Evolutionary conservation across 140 eudicot genomes (phyloP).

Genomic region (Cichorium intybus): DNA sequence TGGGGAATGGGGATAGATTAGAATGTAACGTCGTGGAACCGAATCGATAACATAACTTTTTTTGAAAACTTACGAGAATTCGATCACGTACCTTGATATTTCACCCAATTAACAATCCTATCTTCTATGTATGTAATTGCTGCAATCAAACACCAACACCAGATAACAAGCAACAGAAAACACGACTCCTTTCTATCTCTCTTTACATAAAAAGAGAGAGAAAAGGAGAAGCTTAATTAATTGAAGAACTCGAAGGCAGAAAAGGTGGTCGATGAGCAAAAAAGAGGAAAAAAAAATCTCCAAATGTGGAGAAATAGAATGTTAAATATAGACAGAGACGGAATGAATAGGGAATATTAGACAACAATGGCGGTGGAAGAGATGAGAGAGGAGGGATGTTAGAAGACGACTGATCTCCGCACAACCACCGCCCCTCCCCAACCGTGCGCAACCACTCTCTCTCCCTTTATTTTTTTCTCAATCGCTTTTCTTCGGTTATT

Average conservation of each 20-base stretch:
- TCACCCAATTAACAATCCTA: constrained; percentile 4
- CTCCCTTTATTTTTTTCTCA: constrained; percentile 12
- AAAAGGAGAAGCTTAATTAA: constrained; percentile 11
- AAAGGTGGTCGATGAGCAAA: constrained; percentile 3
- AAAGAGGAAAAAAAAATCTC: neutral
- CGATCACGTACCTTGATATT: constrained; percentile 23
- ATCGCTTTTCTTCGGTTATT: constrained; percentile 33
- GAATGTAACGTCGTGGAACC: neutral
- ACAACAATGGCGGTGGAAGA: constrained; percentile 20
- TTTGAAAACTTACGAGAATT: neutral
- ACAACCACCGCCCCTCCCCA: constrained; percentile 36
- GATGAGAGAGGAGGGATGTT: constrained; percentile 22
- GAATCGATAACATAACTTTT: neutral
- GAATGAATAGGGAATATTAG: too few relatives aligned
- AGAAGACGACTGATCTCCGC: constrained; percentile 48
- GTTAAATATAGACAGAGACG: neutral
- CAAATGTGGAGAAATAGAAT: neutral
- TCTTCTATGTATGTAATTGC: neutral
- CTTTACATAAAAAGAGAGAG: constrained; percentile 15
- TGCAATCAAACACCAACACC: constrained; percentile 4
- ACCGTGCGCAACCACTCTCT: constrained; percentile 40
- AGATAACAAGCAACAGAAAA: neutral
- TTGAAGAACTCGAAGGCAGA: constrained; percentile 16
- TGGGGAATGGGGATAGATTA: neutral
- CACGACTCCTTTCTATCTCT: constrained; percentile 22